These are phyloP conservation scores for Apiosordaria backusii DNA, from an alignment of 495 filamentous ascomycete species.

Conservation along the genomic window DNA sequence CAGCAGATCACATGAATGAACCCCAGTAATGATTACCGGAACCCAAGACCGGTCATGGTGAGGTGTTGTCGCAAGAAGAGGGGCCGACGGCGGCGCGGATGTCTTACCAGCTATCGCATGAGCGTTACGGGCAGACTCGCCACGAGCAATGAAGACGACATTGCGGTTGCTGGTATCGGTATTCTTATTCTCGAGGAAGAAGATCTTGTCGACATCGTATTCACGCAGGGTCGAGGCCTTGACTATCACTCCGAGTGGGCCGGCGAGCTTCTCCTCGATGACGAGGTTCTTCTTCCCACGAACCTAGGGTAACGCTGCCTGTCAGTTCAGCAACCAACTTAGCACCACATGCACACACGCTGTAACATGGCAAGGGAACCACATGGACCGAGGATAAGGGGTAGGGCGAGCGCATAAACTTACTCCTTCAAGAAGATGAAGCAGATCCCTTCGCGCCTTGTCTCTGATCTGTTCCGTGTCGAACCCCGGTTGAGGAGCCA, in stretches of 20 bases:
- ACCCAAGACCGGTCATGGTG: no score
- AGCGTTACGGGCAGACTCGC: conserved; percentile 79
- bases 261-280: conserved; percentile 84
- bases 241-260: conserved; percentile 83
- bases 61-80: background rate
- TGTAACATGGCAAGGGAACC: background rate
- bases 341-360: conserved; percentile 8
- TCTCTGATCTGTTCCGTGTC: conserved; percentile 78
- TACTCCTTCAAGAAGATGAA: conserved; percentile 87
- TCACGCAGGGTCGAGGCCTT: conserved; percentile 82
- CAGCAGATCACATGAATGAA: conserved; percentile 1
- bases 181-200: conserved; percentile 92
- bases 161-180: conserved; percentile 88
- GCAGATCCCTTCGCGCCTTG: conserved; percentile 77
- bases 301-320: conserved; percentile 55
- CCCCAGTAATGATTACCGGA: background rate
- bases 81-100: background rate
- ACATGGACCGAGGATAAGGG: background rate
- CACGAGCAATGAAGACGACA: conserved; percentile 86
- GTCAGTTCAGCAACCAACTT: conserved; percentile 25
- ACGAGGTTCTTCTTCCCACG: conserved; percentile 98
- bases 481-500: conserved; percentile 68
- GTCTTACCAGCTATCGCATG: conserved; percentile 82
- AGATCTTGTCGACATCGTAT: conserved; percentile 94
- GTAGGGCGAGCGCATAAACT: conserved; percentile 42